Percentiles rank a stretch among this genome's conserved stretches.
Conservation (phyloP, 129 eudicot species). For the Escallonia rubra region DNA sequence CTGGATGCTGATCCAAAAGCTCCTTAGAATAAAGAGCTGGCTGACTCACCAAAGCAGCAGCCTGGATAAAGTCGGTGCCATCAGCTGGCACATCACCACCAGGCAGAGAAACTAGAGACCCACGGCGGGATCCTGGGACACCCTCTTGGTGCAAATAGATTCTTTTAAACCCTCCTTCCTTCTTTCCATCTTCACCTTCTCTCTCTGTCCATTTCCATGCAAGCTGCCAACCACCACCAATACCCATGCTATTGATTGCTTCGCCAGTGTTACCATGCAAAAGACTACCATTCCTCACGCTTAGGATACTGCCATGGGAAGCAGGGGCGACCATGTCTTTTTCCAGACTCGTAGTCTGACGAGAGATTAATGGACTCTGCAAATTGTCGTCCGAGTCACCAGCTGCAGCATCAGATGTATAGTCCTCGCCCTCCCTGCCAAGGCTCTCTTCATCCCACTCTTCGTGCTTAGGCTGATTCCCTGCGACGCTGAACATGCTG, state of each 20-base stretch:
- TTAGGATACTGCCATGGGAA: constrained; percentile 38
- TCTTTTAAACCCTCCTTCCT: constrained; percentile 60
- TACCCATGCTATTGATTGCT: constrained; percentile 39
- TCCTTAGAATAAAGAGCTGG: constrained; percentile 63
- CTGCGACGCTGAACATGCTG: constrained; percentile 75
- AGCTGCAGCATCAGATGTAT: constrained; percentile 45
- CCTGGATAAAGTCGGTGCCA: constrained; percentile 56
- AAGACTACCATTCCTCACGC: constrained; percentile 29
- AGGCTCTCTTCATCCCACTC: constrained; percentile 87
- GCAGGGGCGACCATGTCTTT: constrained; percentile 50
- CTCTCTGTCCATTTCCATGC: constrained; percentile 64
- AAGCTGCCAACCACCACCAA: constrained; percentile 97
- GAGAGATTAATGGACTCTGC: constrained; percentile 71
- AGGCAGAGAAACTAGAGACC: constrained; percentile 57
- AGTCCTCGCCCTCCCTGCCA: constrained; percentile 44
- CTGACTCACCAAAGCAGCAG: constrained; percentile 85
- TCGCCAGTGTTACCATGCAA: constrained; percentile 41
- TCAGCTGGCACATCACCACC: constrained; percentile 51
- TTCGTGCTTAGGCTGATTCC: constrained; percentile 46
- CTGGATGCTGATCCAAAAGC: constrained; percentile 44
- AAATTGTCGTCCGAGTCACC: constrained; percentile 66
- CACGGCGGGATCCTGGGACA: constrained; percentile 49
- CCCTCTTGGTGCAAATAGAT: constrained; percentile 75
- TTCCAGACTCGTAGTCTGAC: constrained; percentile 59
- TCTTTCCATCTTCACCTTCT: constrained; percentile 54